Base-by-base conservation (phyloP, 2,329 filamentous ascomycete species). In the Penicillium sp. region DNA sequence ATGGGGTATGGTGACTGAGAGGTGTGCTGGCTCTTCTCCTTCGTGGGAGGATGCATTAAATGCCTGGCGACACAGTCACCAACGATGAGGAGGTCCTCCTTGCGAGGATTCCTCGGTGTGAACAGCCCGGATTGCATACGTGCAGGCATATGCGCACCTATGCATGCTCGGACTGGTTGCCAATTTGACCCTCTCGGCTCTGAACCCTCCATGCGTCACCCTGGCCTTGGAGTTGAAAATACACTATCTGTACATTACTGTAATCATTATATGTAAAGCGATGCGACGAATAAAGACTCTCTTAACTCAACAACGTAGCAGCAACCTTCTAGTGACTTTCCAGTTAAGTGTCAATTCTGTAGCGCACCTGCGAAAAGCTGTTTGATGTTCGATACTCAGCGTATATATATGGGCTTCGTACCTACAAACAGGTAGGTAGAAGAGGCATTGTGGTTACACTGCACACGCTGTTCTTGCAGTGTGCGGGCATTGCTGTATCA, bases 1-100 rank as follows among this genome's bases (percentile, higher is more conserved):
- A 0, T 98, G 95, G 94, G 82, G 83, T 0, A 74, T 96, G 28
- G 83, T 97, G 3, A 84, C 83, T 42, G 90, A 93, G 70, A 83
- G 92, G 66, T 98, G 95, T 73, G 85, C 81, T 10, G 84, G 83
- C 50, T 78, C 81, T 41, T 81, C 79, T 1, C 78, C 81, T 43
- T 82, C 79, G 15, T 91, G 88, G 83, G 87, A 92, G 70, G 81
- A 84, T 59, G 88, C 87, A 1, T 72, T 91, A 49, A 82, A 84
- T 63, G 76, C 75, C 39, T 92, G 90, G 90, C 79, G 82, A 65
- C 80, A 77, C 54, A 69, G 59, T 54, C 69, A 69, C 41, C 71
- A 64, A 42, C 65, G 59, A 59, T 69, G 58, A 62, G 6, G 28
- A 10, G 14, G 14, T 35, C 57, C 14, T 28, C 22, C 35, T 5